Evolutionary conservation across 1,284 basidiomycete species (phyloP).

Genomic region (Neolentinus lepideus): DNA sequence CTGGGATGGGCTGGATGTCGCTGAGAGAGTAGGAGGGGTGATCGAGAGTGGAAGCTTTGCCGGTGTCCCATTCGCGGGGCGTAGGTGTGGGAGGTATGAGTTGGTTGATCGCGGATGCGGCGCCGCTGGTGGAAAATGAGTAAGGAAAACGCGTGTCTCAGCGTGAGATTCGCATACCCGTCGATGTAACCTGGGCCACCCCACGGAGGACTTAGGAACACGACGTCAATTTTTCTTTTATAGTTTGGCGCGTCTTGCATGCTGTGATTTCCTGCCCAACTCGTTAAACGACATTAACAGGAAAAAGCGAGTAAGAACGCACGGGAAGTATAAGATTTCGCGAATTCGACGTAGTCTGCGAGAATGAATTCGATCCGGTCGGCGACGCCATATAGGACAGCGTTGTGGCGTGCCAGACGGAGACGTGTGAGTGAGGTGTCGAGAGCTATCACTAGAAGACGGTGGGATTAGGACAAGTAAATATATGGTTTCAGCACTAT

Average conservation of each 20-base stretch:
- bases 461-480: not conserved
- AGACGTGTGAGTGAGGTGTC: conserved; percentile 83
- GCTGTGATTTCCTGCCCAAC: not conserved
- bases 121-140: not conserved
- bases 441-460: conserved; percentile 75
- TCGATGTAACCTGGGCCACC: conserved; percentile 67
- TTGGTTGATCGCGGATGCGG: conserved; percentile 9
- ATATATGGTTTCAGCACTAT: no score
- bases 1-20: conserved; percentile 74
- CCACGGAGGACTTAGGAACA: conserved; percentile 94
- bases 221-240: conserved; percentile 62
- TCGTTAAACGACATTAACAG: conserved; percentile 1
- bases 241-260: not conserved
- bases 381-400: conserved; percentile 86
- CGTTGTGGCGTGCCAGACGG: conserved; percentile 87
- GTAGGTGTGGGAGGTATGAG: conserved; percentile 6
- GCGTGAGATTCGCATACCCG: not conserved
- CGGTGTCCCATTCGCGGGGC: conserved; percentile 7
- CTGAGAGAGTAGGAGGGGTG: conserved; percentile 64
- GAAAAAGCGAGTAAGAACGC: not conserved
- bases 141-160: not conserved
- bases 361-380: conserved; percentile 92
- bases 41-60: conserved; percentile 9
- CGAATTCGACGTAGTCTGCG: conserved; percentile 82
- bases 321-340: conserved; percentile 43